Conservation (phyloP, 306 rosid species). For the Fragaria iinumae region DNA sequence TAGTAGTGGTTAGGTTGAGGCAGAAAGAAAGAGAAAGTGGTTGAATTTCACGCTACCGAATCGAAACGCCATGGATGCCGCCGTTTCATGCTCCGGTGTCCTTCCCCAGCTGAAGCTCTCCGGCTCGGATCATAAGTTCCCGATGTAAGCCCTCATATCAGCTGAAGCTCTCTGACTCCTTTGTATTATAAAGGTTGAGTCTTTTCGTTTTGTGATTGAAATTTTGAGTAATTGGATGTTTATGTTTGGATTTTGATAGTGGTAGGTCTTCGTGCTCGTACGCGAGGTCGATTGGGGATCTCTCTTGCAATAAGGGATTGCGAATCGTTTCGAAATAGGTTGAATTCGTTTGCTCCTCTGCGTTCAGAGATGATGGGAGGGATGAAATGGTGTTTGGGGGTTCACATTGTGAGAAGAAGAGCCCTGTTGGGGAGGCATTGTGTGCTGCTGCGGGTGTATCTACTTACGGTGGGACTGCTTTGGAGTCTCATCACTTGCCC, state of each 20-base stretch:
- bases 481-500: slow-evolving; percentile 47
- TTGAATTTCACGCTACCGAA: neutral
- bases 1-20: neutral
- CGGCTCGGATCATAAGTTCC: too few species aligned
- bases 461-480: slow-evolving; percentile 40
- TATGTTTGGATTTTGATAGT: neutral
- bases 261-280: neutral
- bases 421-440: slow-evolving; percentile 29
- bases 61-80: slow-evolving; percentile 38
- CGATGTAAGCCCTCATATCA: slow-evolving; percentile 43
- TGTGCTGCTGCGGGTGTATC: too few species aligned
- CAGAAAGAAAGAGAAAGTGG: neutral
- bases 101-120: slow-evolving; percentile 23
- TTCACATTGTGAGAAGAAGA: slow-evolving; percentile 36
- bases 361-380: slow-evolving; percentile 20
- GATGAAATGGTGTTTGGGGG: slow-evolving; percentile 23
- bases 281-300: slow-evolving; percentile 11
- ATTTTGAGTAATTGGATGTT: neutral
- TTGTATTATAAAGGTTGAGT: neutral
- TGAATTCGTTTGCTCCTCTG: slow-evolving; percentile 33
- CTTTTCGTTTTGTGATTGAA: neutral
- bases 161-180: too few species aligned
- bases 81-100: slow-evolving; percentile 34
- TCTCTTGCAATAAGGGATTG: slow-evolving; percentile 26
- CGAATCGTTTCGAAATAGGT: too few species aligned